Percentiles rank a stretch among this genome's conserved stretches.
phyloP scores from a whole-genome alignment of 2,329 filamentous ascomycete genomes.

The Cercospora nicotianae region DNA sequence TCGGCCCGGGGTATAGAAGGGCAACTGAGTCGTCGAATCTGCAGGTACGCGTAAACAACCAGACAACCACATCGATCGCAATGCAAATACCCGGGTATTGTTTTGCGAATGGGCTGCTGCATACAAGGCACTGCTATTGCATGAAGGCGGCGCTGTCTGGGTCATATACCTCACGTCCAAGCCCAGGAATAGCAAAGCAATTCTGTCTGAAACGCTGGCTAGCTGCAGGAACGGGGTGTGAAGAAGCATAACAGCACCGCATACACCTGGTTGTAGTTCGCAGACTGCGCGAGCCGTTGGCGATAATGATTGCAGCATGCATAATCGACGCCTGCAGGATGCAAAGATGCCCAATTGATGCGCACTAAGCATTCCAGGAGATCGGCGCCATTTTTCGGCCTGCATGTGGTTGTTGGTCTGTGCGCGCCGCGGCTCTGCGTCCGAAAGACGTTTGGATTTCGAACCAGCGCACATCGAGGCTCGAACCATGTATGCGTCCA shows the following conservation, averaged over 20 bases:
- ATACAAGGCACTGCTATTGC: slow-evolving; percentile 2
- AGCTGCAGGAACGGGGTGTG: slow-evolving; percentile 1
- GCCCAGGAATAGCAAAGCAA: slow-evolving; percentile 11
- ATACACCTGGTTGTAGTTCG: slow-evolving; percentile 11
- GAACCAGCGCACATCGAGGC: background rate
- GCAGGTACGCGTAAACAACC: slow-evolving; percentile 11
- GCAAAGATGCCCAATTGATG: slow-evolving; percentile 13
- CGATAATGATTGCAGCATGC: slow-evolving; percentile 1
- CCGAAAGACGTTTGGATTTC: slow-evolving; percentile 8
- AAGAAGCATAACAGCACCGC: slow-evolving; percentile 6
- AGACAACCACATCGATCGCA: slow-evolving; percentile 3
- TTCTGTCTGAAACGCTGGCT: slow-evolving; percentile 2
- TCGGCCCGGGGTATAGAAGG: background rate
- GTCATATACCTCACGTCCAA: background rate
- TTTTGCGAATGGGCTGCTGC: background rate
- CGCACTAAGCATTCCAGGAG: slow-evolving; percentile 5
- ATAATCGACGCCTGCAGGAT: slow-evolving; percentile 7
- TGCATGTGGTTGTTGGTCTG: slow-evolving; percentile 3
- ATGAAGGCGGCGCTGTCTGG: background rate
- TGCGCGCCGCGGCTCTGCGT: slow-evolving; percentile 8
- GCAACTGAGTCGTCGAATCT: background rate
- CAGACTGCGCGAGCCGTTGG: slow-evolving; percentile 9
- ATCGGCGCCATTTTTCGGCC: slow-evolving; percentile 1
- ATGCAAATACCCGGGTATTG: background rate
- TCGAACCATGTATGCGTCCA: slow-evolving; percentile 3